phyloP scores from a whole-genome alignment of 768 basidiomycete genomes.

The Cytidiella melzeri region DNA sequence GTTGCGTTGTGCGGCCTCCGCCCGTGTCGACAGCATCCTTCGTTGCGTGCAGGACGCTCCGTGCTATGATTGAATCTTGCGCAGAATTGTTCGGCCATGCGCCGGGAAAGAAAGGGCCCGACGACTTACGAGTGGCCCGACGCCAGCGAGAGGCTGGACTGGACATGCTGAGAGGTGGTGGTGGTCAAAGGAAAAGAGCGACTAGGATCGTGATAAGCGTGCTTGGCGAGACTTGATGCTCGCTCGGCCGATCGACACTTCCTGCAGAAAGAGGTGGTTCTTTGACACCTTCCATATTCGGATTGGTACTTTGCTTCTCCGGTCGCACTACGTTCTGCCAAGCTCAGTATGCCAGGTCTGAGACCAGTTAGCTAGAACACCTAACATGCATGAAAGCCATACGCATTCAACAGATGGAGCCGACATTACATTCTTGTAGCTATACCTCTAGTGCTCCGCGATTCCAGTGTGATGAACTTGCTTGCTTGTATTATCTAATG shows the following conservation, averaged over 20 bases:
- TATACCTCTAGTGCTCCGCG: too few species aligned
- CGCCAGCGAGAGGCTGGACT: conserved; percentile 6
- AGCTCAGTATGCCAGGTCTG: too few species aligned
- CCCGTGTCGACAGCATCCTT: too few species aligned
- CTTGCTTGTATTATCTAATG: too few species aligned
- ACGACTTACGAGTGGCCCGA: conserved; percentile 15
- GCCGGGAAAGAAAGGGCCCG: conserved; percentile 36
- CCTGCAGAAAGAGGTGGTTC: neutral
- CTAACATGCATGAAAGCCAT: too few species aligned
- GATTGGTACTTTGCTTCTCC: too few species aligned
- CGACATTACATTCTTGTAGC: too few species aligned
- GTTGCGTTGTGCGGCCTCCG: too few species aligned
- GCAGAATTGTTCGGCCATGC: conserved; percentile 35
- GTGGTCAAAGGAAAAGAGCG: conserved; percentile 4
- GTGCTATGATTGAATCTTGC: conserved; percentile 19
- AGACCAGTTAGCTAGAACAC: too few species aligned
- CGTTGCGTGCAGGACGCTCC: neutral
- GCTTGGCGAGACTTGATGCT: neutral
- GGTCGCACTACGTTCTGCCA: too few species aligned
- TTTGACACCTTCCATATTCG: neutral
- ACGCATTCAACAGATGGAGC: too few species aligned
- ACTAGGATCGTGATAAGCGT: neutral
- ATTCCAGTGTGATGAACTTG: too few species aligned
- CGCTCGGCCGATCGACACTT: neutral
- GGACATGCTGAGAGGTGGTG: conserved; percentile 4